These are phyloP conservation scores for Onygena corvina DNA, from an alignment of 2,329 filamentous ascomycete genomes.

Conservation along the genomic window DNA sequence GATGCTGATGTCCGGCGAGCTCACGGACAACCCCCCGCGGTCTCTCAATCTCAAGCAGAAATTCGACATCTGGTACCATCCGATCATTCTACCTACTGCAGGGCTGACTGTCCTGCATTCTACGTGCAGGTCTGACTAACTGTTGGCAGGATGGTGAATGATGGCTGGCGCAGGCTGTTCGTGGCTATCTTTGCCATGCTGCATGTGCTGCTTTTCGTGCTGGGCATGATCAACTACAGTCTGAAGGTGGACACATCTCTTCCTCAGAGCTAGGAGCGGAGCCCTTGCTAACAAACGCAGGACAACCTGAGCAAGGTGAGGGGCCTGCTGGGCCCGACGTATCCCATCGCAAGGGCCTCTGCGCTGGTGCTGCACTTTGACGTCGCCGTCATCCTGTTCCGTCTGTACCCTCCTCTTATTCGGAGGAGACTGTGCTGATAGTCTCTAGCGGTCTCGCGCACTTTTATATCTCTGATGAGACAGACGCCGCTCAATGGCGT, in stretches of 20 bases:
- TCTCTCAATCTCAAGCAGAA: conserved; percentile 57
- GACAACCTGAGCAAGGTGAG: conserved; percentile 57
- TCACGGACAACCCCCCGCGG: conserved; percentile 61
- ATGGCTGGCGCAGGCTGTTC: conserved; percentile 71
- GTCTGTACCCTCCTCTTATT: conserved; percentile 11
- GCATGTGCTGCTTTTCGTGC: conserved; percentile 65
- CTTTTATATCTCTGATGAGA: conserved; percentile 66
- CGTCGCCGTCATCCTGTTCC: conserved; percentile 64
- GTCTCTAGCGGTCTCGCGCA: conserved; percentile 56
- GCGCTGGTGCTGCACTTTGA: conserved; percentile 72
- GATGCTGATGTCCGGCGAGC: conserved; percentile 71
- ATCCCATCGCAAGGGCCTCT: conserved; percentile 62
- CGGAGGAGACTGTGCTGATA: neutral
- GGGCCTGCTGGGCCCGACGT: conserved; percentile 61
- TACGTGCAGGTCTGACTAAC: neutral
- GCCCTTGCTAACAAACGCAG: conserved; percentile 15
- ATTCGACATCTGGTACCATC: conserved; percentile 54
- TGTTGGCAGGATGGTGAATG: conserved; percentile 60
- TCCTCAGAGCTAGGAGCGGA: neutral
- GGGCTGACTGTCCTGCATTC: neutral
- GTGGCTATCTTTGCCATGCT: conserved; percentile 62
- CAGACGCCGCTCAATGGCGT: conserved; percentile 76
- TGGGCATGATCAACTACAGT: conserved; percentile 68
- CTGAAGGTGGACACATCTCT: conserved; percentile 46
- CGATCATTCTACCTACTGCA: neutral